Evolutionary conservation across 2,329 filamentous ascomycete genomes (phyloP).

Genomic region (Epichloe gansuensis): DNA sequence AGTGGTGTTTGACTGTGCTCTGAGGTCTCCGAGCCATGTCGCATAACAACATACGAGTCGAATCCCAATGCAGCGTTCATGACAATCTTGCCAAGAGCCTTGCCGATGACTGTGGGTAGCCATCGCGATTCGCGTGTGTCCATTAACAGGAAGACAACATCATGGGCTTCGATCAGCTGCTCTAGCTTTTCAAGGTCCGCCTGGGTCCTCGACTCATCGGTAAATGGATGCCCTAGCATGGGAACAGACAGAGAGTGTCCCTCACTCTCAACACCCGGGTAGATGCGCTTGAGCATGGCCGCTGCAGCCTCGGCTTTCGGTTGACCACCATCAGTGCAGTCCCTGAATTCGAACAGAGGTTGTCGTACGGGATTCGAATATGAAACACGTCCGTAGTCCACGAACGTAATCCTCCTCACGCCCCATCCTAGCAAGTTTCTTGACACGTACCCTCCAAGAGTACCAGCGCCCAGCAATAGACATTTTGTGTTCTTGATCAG

Average conservation of each 20-base stretch:
- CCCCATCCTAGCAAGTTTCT: constrained; percentile 92
- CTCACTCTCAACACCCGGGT: constrained; percentile 73
- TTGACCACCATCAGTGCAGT: constrained; percentile 75
- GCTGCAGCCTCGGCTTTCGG: constrained; percentile 75
- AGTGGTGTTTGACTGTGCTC: constrained; percentile 52
- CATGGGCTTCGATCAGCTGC: constrained; percentile 68
- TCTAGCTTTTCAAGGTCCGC: constrained; percentile 66
- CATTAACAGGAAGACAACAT: constrained; percentile 93
- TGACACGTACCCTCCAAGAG: constrained; percentile 86
- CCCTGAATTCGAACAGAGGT: constrained; percentile 79
- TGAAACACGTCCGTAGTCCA: constrained; percentile 86
- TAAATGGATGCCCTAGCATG: constrained; percentile 87
- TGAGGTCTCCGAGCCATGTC: constrained; percentile 61
- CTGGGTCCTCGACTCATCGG: constrained; percentile 56
- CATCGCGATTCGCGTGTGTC: constrained; percentile 89
- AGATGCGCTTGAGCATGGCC: constrained; percentile 70
- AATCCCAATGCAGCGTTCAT: constrained; percentile 95
- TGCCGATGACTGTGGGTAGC: constrained; percentile 93
- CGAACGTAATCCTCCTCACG: constrained; percentile 85
- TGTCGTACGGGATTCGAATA: constrained; percentile 96
- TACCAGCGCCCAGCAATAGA: constrained; percentile 82
- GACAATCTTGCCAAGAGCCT: constrained; percentile 84
- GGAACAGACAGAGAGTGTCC: constrained; percentile 80
- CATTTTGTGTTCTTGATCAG: constrained; percentile 83
- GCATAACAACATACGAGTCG: constrained; percentile 94